Evolutionary conservation across 78 protist species (phyloP).

Genomic region (Isochrysis galbana): DNA sequence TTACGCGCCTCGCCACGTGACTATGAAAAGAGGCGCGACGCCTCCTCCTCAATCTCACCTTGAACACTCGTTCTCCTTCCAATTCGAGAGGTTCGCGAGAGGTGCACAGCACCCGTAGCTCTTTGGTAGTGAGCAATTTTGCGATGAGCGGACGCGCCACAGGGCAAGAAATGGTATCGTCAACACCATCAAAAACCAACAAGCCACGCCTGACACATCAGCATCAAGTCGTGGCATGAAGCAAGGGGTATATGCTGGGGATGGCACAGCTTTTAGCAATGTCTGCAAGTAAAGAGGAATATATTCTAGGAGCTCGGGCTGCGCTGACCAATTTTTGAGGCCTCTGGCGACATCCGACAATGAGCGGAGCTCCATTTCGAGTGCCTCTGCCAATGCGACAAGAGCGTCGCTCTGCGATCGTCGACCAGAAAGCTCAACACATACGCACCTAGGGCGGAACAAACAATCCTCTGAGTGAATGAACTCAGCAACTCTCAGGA

Average conservation of each 20-base stretch:
- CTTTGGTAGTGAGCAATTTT: neutral
- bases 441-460: too few relatives aligned
- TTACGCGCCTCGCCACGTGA: too few relatives aligned
- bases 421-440: neutral
- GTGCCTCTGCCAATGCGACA: neutral
- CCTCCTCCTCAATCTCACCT: too few relatives aligned
- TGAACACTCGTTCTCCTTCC: neutral
- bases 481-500: too few relatives aligned
- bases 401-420: neutral
- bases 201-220: too few relatives aligned
- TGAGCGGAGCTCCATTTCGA: neutral
- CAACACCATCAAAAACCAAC: neutral
- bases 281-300: too few relatives aligned
- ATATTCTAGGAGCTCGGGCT: too few relatives aligned
- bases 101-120: constrained; percentile 15
- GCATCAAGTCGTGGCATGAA: too few relatives aligned
- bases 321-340: neutral
- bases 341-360: neutral
- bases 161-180: neutral
- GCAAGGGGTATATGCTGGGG: too few relatives aligned
- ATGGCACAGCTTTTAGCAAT: too few relatives aligned
- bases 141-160: neutral
- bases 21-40: too few relatives aligned
- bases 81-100: neutral
- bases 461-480: too few relatives aligned